Evolutionary conservation across 2,329 filamentous ascomycete species (phyloP).

Genomic region (Lasiodiplodia hormozganensis): DNA sequence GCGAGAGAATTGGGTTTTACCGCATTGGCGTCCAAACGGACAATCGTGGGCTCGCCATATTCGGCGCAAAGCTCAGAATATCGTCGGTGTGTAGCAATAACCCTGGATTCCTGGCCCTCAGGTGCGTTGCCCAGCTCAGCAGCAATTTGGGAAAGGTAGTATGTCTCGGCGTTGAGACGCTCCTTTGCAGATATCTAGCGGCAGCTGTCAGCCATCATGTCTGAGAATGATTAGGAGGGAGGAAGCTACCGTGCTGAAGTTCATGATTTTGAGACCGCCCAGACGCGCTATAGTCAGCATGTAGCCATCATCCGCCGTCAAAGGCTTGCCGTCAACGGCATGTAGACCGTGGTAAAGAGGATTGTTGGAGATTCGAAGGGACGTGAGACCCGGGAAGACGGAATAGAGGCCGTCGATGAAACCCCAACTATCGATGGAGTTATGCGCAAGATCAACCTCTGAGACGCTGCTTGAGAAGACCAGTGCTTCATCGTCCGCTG

Average conservation of each 20-base stretch:
- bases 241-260: slow-evolving; percentile 62
- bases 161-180: slow-evolving; percentile 86
- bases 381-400: slow-evolving; percentile 75
- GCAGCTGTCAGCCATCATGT: neutral
- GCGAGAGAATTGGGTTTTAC: slow-evolving; percentile 83
- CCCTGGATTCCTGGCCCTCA: slow-evolving; percentile 58
- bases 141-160: slow-evolving; percentile 86
- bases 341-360: slow-evolving; percentile 74
- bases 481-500: slow-evolving; percentile 29
- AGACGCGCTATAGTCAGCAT: slow-evolving; percentile 87
- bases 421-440: slow-evolving; percentile 64
- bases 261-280: slow-evolving; percentile 70
- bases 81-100: slow-evolving; percentile 71
- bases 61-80: slow-evolving; percentile 76
- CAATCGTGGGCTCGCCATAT: slow-evolving; percentile 74
- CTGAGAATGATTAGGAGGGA: neutral
- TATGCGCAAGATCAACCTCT: slow-evolving; percentile 55
- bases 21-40: slow-evolving; percentile 47
- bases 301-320: slow-evolving; percentile 78
- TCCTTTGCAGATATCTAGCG: slow-evolving; percentile 70
- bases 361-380: slow-evolving; percentile 83
- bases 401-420: slow-evolving; percentile 74
- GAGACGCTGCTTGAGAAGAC: slow-evolving; percentile 36
- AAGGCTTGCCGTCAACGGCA: slow-evolving; percentile 45
- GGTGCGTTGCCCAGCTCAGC: slow-evolving; percentile 72